Evolutionary conservation across 2,329 filamentous ascomycete species (phyloP).

Genomic region (Claviceps lovelessii): DNA sequence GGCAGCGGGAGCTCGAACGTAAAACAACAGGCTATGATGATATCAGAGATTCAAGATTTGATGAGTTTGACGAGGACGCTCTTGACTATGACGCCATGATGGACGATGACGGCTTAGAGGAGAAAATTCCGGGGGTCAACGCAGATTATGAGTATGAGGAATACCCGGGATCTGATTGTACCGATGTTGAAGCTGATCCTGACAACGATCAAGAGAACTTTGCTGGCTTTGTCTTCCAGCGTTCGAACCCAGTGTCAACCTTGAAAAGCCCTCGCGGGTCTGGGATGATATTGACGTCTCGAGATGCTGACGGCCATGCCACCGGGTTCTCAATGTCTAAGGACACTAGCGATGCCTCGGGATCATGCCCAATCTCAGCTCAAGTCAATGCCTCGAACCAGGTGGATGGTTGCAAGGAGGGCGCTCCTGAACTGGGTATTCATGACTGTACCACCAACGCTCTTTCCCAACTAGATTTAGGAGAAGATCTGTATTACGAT

Average conservation of each 20-base stretch:
- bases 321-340: slow-evolving; percentile 44
- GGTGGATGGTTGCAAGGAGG: slow-evolving; percentile 6
- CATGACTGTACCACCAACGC: slow-evolving; percentile 15
- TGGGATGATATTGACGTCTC: slow-evolving; percentile 35
- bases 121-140: slow-evolving; percentile 48
- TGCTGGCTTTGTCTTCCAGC: slow-evolving; percentile 43
- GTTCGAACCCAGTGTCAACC: slow-evolving; percentile 36
- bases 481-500: slow-evolving; percentile 58
- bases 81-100: slow-evolving; percentile 51
- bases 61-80: slow-evolving; percentile 47
- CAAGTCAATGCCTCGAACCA: not conserved
- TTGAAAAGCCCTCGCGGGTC: slow-evolving; percentile 35
- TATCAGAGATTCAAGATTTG: slow-evolving; percentile 37
- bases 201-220: slow-evolving; percentile 47
- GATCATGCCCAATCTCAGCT: slow-evolving; percentile 4
- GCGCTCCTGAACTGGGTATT: slow-evolving; percentile 28
- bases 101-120: slow-evolving; percentile 51
- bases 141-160: slow-evolving; percentile 8
- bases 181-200: slow-evolving; percentile 25
- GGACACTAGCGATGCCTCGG: slow-evolving; percentile 22
- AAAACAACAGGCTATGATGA: slow-evolving; percentile 26
- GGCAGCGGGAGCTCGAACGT: slow-evolving; percentile 50
- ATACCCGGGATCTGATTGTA: not conserved
- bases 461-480: slow-evolving; percentile 11
- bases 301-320: slow-evolving; percentile 37